Evolutionary conservation across 805 yeast genomes (phyloP), one percentile per base, ranked within the genome.

Genomic region (Teunomyces gatunensis): DNA sequence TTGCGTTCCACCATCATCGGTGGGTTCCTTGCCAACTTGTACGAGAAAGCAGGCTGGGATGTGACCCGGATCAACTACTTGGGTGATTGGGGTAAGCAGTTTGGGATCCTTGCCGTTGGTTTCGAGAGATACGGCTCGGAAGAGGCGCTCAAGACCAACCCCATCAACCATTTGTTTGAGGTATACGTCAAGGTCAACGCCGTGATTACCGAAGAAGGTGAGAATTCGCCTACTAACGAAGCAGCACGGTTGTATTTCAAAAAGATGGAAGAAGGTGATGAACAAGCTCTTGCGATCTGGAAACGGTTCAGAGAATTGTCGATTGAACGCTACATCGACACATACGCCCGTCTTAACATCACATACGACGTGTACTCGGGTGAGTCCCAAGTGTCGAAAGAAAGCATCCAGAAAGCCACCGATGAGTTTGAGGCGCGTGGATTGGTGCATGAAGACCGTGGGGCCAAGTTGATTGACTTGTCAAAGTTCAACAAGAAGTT

Each of bases 1-100:
- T 81, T 94, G 69, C 85, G 99, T 71, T 87, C 96, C 28, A 94
- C 99, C 39, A 94, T 94, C 63, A 94, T 94, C 65, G 99, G 99
- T 58, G 98, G 98, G 12, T 94, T 90, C 74, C 68, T 94, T 42
- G 73, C 96, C 35, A 92, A 91, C 69, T 76, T 94, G 65, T 88
- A 94, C 65, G 97, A 90, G 71, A 84, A 81, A 56, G 75, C 85
- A 48, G 99, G 98, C 41, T 94, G 92, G 88, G 80, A 89, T n/a
- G 99, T 94, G 39, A 71, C 79, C 56, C 82, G 97, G 72, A 78
- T 92, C 75, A 94, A 94, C 76, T 94, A 94, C 70, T 78, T 94
- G 56, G 99, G 99, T 61, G 99, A 94, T 72, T 94, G 99, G 99
- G 99, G 99, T 48, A 94, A 94, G 72, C 99, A 94, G 75, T 94